Conservation (phyloP, 2,329 filamentous ascomycete genomes). For the Tolypocladium guangdongense region DNA sequence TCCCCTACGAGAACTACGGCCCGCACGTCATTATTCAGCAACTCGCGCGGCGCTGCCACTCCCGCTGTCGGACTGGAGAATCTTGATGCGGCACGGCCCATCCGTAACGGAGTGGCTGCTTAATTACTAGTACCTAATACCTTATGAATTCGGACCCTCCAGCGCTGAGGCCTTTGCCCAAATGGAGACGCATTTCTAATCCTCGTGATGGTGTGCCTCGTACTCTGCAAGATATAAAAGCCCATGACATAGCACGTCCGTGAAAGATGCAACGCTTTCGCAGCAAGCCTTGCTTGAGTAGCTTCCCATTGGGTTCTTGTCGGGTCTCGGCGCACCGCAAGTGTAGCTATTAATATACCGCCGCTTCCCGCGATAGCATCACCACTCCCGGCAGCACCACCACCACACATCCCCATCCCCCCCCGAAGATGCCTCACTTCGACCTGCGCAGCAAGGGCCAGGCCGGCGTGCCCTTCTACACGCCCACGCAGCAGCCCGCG, state of each 20-base stretch:
- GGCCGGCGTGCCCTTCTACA: constrained; percentile 38
- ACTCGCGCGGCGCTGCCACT: too few relatives aligned
- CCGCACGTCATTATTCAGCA: too few relatives aligned
- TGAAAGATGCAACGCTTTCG: not conserved
- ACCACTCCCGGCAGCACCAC: not conserved
- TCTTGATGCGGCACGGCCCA: too few relatives aligned
- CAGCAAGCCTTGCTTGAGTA: not conserved
- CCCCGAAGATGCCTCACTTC: not conserved
- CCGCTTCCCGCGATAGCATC: not conserved
- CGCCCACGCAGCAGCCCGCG: constrained; percentile 40
- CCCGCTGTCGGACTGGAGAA: too few relatives aligned
- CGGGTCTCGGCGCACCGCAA: not conserved
- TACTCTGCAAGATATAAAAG: not conserved
- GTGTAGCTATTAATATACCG: not conserved
- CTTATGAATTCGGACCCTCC: too few relatives aligned
- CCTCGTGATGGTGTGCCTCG: too few relatives aligned
- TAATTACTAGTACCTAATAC: too few relatives aligned
- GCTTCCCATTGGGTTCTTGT: not conserved
- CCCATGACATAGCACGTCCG: not conserved
- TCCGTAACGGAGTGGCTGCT: too few relatives aligned
- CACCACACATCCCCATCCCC: not conserved
- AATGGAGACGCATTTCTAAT: too few relatives aligned
- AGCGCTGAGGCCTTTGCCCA: too few relatives aligned
- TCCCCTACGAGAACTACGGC: too few relatives aligned
- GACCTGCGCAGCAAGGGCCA: constrained; percentile 26